These are phyloP conservation scores for Cladophialophora chaetospira DNA, from an alignment of 2,329 filamentous ascomycete species.

Conservation along the genomic window DNA sequence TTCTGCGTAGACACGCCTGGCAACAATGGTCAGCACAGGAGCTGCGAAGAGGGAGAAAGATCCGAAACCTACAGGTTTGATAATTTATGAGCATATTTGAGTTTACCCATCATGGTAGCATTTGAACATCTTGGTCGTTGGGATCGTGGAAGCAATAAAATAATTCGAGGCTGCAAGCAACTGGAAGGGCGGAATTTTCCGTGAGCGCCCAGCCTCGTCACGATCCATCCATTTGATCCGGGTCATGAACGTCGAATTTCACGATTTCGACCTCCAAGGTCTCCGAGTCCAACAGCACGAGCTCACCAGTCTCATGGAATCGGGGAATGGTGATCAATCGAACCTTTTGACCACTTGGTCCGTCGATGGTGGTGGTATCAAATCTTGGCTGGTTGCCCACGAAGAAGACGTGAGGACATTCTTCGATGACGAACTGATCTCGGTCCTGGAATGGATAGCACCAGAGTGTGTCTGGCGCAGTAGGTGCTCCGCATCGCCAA, in stretches of 20 bases:
- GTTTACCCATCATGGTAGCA: slow-evolving; percentile 13
- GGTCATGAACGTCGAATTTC: slow-evolving; percentile 53
- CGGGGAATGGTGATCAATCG: slow-evolving; percentile 80
- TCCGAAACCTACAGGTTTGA: slow-evolving; percentile 33
- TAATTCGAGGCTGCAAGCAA: too few relatives aligned
- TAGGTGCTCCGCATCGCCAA: slow-evolving; percentile 89
- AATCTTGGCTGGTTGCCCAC: slow-evolving; percentile 82
- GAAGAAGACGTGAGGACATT: slow-evolving; percentile 89
- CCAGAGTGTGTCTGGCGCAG: slow-evolving; percentile 95
- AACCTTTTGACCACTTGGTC: slow-evolving; percentile 65
- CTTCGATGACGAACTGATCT: slow-evolving; percentile 83
- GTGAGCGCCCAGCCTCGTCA: not conserved
- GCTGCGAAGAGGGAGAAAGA: not conserved
- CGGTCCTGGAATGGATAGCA: slow-evolving; percentile 94
- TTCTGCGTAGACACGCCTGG: slow-evolving; percentile 67
- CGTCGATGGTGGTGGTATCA: slow-evolving; percentile 69
- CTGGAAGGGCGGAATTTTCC: slow-evolving; percentile 12
- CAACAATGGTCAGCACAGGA: not conserved
- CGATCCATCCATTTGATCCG: slow-evolving; percentile 11
- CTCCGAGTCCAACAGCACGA: slow-evolving; percentile 83
- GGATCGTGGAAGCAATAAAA: too few relatives aligned
- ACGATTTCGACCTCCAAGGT: slow-evolving; percentile 77
- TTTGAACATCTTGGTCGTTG: not conserved
- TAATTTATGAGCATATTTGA: slow-evolving; percentile 39
- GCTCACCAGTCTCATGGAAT: slow-evolving; percentile 74